These are phyloP conservation scores for Lactarius psammicola DNA, from an alignment of 768 basidiomycete species.

Conservation along the genomic window DNA sequence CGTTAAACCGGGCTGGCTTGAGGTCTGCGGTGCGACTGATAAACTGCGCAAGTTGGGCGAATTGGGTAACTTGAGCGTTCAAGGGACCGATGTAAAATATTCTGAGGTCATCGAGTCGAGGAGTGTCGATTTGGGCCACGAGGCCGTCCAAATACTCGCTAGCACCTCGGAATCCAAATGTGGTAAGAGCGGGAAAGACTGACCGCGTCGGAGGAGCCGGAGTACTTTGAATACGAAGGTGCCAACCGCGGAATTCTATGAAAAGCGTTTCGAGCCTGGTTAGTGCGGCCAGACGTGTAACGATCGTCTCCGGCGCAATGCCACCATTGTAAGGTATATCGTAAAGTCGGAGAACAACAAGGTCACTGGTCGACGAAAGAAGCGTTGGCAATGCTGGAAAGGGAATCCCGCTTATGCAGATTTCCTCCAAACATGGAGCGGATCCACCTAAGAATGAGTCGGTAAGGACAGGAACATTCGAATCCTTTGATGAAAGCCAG, in stretches of 20 bases:
- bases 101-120: background rate
- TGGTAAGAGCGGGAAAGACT: background rate
- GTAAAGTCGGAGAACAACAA: background rate
- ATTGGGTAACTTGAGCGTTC: background rate
- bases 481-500: background rate
- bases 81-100: background rate
- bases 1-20: background rate
- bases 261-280: background rate
- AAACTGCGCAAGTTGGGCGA: background rate
- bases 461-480: background rate
- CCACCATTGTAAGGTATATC: background rate
- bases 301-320: conserved; percentile 6
- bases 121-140: conserved; percentile 1
- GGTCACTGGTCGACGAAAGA: background rate
- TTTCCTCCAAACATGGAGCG: background rate
- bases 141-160: conserved; percentile 15
- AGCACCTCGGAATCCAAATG: background rate
- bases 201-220: background rate
- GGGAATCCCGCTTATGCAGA: background rate
- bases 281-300: background rate
- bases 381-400: conserved; percentile 3
- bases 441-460: background rate
- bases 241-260: conserved; percentile 5
- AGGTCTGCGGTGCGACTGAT: background rate
- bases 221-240: background rate